Evolutionary conservation across 23 red algal genomes (phyloP), one percentile per base, ranked within the genome.

Genomic region (Gracilaria caudata): DNA sequence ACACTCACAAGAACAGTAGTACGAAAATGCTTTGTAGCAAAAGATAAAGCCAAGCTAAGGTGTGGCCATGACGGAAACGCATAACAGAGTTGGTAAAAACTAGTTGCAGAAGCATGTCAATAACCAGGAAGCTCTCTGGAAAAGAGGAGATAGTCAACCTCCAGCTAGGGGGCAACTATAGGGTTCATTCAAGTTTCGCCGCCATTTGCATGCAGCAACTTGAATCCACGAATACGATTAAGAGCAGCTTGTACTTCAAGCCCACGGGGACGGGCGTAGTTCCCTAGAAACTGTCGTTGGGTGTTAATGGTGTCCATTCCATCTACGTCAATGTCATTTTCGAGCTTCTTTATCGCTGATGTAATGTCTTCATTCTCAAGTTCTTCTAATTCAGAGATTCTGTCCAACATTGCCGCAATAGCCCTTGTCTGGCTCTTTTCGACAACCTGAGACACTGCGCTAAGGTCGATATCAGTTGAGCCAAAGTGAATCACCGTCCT

Each of bases 381-480:
- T 64, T 77, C 66, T 2, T 25, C 14, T 81, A 76, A 37, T 0
- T 77, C 60, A 35, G 25, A 66, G 19, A 93, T 55, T 47, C 20
- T 71, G 25, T 91, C 93, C n/a, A 95, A 33, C 34, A 58, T 81
- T 35, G 75, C 86, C 20, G 80, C 93, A 20, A 95, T 86, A 6
- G 93, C 81, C 44, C 87, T 79, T 8, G 93, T 91, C 57, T 95
- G 93, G 54, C 80, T 87, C 32, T 51, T 79, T 51, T 95, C 93
- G 7, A 95, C 88, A 38, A 95, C 35, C 59, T 95, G 93, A 61
- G 79, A 54, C 14, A 95, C 63, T 37, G 86, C 93, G 14, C 71
- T 49, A 37, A 95, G 78, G 57, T 95, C 93, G 29, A 95, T 63
- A 26, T 91, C 45, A 20, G 28, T 78, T 25, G 41, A 39, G n/a